Evolutionary conservation across 192 early-diverging fungal genomes (phyloP), one percentile per base, ranked within the genome.

Genomic region (Paraglomus brasilianum): DNA sequence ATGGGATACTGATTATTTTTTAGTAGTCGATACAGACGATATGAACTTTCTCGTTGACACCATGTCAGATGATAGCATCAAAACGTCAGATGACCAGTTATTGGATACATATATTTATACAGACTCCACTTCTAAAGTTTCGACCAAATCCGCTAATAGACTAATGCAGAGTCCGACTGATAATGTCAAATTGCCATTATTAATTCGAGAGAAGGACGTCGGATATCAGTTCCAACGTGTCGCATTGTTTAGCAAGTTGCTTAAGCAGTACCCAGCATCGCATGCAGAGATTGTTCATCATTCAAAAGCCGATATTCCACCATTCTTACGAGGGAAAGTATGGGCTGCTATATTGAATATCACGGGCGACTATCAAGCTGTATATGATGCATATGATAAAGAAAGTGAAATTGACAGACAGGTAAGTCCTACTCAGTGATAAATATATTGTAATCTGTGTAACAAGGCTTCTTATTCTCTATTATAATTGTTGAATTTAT

Each of bases 261-360:
- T 89, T 17, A 74, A 72, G 14, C 76, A 86, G 72, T 87, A 84
- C 48, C 88, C 88, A 5, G 77, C 81, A 11, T 85, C 85, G 0
- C 66, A 74, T 21, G 69, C 78, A 21, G 85, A 86, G 50, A 83
- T 86, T 44, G 60, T 82, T 51, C 79, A 83, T 64, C 85, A 88
- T 57, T 82, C 85, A 22, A 84, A 82, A 58, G 77, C 83, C 2
- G 86, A 87, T 51, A 84, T 88, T 46, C 83, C 83, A 38, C 84
- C 86, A 2, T 63, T 87, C 8, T 53, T 88, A 38, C 82, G 89
- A 6, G 86, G 85, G 17, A 81, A 79, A 66, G 74, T 90, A 2
- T 90, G 89, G 89, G 86, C 89, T 38, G 83, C 84, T 1, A 78
- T 90, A 19, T 61, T 90, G 4, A 83, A 81, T 6, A 77, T 90